These are phyloP conservation scores for Puccinia horiana DNA, from an alignment of 1,284 basidiomycete genomes.

Conservation along the genomic window DNA sequence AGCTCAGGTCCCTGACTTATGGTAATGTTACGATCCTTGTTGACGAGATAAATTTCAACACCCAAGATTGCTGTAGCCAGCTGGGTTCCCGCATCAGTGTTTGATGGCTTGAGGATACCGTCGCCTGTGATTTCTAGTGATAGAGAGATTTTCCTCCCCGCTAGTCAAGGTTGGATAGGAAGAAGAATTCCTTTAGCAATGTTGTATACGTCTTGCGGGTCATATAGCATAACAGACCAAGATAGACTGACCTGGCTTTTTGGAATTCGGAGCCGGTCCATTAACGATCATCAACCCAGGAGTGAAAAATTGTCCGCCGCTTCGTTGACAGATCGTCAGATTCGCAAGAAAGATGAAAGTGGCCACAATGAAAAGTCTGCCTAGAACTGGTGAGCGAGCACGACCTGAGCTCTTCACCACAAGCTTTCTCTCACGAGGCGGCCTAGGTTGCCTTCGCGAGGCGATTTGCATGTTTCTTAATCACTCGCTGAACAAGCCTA, in stretches of 20 bases:
- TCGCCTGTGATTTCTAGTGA: conserved; percentile 38
- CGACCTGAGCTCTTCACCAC: background rate
- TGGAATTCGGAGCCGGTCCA: conserved; percentile 22
- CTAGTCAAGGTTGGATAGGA: background rate
- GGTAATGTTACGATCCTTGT: conserved; percentile 34
- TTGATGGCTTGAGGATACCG: conserved; percentile 22
- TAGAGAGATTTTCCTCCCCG: conserved; percentile 24
- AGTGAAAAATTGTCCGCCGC: conserved; percentile 37
- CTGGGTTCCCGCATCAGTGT: conserved; percentile 31
- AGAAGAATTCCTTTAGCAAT: background rate
- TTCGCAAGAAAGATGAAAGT: conserved; percentile 4
- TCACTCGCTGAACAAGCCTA: background rate
- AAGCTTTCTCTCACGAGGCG: background rate
- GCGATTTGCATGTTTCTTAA: background rate
- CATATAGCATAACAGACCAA: background rate
- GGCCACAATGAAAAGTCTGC: background rate
- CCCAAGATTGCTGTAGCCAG: conserved; percentile 38
- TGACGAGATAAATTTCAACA: conserved; percentile 35
- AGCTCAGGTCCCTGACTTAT: conserved; percentile 27
- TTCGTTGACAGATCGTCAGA: conserved; percentile 15
- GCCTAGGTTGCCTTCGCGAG: background rate
- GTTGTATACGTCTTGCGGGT: background rate
- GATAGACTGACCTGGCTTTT: conserved; percentile 22
- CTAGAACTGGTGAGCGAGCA: background rate
- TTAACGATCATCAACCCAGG: conserved; percentile 38